Conservation (phyloP, 2,329 filamentous ascomycete genomes). For the Botrytis medusae region DNA sequence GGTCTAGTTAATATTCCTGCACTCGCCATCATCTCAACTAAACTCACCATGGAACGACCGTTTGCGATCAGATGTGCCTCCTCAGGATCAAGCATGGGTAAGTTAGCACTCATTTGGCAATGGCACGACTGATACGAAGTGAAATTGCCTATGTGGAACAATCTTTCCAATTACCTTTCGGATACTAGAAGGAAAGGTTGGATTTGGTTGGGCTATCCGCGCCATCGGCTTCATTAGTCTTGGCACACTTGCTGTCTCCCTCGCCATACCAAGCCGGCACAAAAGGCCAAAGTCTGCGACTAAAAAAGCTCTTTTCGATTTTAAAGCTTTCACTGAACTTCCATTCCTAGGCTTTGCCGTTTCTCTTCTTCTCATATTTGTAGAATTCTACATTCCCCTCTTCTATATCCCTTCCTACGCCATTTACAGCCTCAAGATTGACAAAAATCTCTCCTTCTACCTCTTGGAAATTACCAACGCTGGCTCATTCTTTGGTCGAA, state of each 20-base stretch:
- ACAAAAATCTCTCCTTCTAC: slow-evolving; percentile 48
- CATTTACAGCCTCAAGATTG: slow-evolving; percentile 46
- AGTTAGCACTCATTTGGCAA: not conserved
- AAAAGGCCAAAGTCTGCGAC: not conserved
- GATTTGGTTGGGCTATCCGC: slow-evolving; percentile 56
- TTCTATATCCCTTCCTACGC: slow-evolving; percentile 47
- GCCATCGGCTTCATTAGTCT: slow-evolving; percentile 52
- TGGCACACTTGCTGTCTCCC: slow-evolving; percentile 27
- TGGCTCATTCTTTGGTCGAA: slow-evolving; percentile 51
- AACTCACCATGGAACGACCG: slow-evolving; percentile 45
- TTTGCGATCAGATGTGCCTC: slow-evolving; percentile 48
- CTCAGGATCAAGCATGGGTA: slow-evolving; percentile 44
- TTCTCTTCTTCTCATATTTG: slow-evolving; percentile 45
- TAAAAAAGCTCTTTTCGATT: slow-evolving; percentile 9
- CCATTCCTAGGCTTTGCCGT: slow-evolving; percentile 40
- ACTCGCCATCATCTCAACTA: slow-evolving; percentile 45
- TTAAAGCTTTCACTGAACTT: slow-evolving; percentile 40
- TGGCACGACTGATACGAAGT: not conserved
- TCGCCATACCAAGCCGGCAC: not conserved
- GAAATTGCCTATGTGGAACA: slow-evolving; percentile 42
- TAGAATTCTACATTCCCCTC: slow-evolving; percentile 52
- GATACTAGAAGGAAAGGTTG: slow-evolving; percentile 37
- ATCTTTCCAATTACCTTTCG: slow-evolving; percentile 53
- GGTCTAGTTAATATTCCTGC: slow-evolving; percentile 1
- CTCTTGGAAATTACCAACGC: slow-evolving; percentile 53